Evolutionary conservation across 345 rosid genomes (phyloP).

Genomic region (Tarenaya hassleriana): DNA sequence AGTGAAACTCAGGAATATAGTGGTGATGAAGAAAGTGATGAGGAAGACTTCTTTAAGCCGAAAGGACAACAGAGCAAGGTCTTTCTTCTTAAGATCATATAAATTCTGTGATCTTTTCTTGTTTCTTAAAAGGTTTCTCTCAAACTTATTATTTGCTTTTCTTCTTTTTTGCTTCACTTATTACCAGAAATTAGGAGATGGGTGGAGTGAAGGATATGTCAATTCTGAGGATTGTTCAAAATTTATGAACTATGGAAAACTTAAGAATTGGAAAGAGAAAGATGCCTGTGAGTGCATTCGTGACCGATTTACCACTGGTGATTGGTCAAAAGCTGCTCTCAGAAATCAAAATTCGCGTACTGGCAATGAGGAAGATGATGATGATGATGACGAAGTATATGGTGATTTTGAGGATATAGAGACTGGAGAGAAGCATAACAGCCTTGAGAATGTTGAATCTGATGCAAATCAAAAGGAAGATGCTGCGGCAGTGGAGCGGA

Average conservation of each 20-base stretch:
- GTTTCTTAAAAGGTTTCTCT: background rate
- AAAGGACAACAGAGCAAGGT: conserved; percentile 76
- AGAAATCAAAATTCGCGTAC: conserved; percentile 41
- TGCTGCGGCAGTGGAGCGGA: conserved; percentile 44
- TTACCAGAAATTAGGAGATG: conserved; percentile 51
- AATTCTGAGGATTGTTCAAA: conserved; percentile 74
- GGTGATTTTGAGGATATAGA: conserved; percentile 97
- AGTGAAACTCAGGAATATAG: conserved; percentile 36
- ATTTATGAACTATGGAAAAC: conserved; percentile 36
- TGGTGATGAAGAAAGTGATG: conserved; percentile 57
- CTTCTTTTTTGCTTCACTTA: conserved; percentile 21
- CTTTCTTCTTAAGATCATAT: conserved; percentile 15
- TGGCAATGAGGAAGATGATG: conserved; percentile 39
- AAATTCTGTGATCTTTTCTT: conserved; percentile 7
- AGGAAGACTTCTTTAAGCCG: conserved; percentile 76
- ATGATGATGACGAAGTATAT: conserved; percentile 34
- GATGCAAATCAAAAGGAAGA: conserved; percentile 39
- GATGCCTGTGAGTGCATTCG: conserved; percentile 62
- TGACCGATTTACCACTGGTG: conserved; percentile 85
- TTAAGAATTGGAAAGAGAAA: conserved; percentile 63
- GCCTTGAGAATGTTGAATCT: conserved; percentile 29
- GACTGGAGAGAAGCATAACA: conserved; percentile 53
- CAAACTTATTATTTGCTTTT: background rate
- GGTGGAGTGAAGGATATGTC: conserved; percentile 33
- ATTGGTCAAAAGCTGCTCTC: conserved; percentile 71